Base-by-base conservation (phyloP, 306 rosid genomes). In the Trichosanthes truncata region DNA sequence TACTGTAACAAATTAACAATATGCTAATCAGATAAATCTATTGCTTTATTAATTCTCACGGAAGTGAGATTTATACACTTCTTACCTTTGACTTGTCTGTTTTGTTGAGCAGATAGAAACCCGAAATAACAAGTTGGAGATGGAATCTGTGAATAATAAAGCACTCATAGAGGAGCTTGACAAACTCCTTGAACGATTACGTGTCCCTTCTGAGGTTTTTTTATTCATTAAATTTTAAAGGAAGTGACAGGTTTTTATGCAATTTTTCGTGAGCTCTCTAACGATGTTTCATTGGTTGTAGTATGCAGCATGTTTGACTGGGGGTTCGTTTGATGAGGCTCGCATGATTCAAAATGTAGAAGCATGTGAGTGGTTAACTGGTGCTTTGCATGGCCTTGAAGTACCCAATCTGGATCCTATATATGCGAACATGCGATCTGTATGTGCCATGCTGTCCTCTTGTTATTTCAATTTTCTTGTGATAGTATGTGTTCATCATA, bases 41-140 rank as follows among this genome's bases (percentile, higher is more conserved):
- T 7, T 17, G 12, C 15, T 65, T 31, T 33, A 15, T 20, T 65
- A 7, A 20, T 67, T 67, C 11, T 18, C 18, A 3, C 10, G 1
- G 12, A 11, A 43, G 55, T 69, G 29, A n/a, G 74, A 20, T 20
- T 10, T 21, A 11, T 69, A 69, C 76, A 43, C n/a, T 13, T 45
- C 75, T 41, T 41, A 43, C 77, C 56, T 71, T 21, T 13, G 85
- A 56, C 56, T 62, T 57, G 38, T 40, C 51, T 40, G 25, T 74
- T 88, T 56, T 80, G 77, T n/a, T 85, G 78, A 77, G 59, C 92
- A 95, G 99, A 95, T 95, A 78, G 99, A 95, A 88, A 90, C 74
- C 25, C 97, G 97, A 81, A 95, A 92, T 80, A 95, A 95, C 90
- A 95, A 91, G 85, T 83, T 95, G 89, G 97, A 92, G 86, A 91